Evolutionary conservation across 2,329 filamentous ascomycete genomes (phyloP), one percentile per base, ranked within the genome.

Genomic region (Endoconidiophora laricicola): DNA sequence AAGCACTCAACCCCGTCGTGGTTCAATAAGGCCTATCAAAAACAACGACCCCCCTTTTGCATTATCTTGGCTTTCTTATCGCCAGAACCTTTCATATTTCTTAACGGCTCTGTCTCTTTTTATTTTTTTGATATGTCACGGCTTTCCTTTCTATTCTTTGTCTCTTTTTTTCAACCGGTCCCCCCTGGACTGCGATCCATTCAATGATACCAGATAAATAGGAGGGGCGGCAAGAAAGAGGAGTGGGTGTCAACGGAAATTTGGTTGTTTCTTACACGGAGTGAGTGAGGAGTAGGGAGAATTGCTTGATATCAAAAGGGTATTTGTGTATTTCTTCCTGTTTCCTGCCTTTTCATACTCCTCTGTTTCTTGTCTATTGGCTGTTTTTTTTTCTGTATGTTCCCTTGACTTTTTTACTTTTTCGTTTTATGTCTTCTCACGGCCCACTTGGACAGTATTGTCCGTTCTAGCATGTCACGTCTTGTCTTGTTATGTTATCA

Each of bases 391-490:
- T 29, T 52, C n/a, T 38, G 47, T 51, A 24, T n/a, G 14, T 46
- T 33, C 20, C 9, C 47, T 42, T 39, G n/a, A 36, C 4, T 43
- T 52, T 46, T 10, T 26, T 46, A 45, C 24, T 23, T 50, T 46
- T 46, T 40, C 38, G 42, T 24, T 48, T 50, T 49, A 20, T 23
- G n/a, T 39, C 49, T 52, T 40, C 54, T 52, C 50, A 44, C 46
- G 42, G 44, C 39, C 42, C 55, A 53, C 56, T 10, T 33, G 26
- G 53, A 53, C 55, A 46, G 53, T 56, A 54, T 54, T 54, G 54
- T 56, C 56, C 52, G 58, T 51, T 56, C 55, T 52, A 16, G 38
- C n/a, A 40, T 44, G 40, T 38, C 22, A 38, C 24, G 41, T 44
- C 39, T 39, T 49, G 38, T 44, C 38, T 33, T 36, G 29, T 24